Base-by-base conservation (phyloP, 2,329 filamentous ascomycete genomes). In the Xenoacremonium recifei region DNA sequence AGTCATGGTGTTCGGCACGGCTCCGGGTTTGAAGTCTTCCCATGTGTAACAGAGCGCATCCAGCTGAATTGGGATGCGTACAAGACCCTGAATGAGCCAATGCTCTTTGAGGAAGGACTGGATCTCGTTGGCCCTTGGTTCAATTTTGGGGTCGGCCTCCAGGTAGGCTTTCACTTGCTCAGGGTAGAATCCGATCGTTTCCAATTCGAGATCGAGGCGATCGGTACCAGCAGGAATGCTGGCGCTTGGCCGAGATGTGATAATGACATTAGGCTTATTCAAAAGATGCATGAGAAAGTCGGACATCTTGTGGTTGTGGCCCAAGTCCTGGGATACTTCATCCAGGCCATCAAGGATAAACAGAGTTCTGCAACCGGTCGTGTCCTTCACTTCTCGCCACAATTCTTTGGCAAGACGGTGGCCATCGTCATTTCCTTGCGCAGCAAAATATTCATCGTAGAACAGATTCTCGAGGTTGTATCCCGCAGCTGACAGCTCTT, bases 281-380 rank as follows among this genome's bases (percentile, higher is more conserved):
- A 69, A 47, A 17, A 71, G 58, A 4, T 48, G 3, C 11, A 31
- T 9, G 23, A 70, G 50, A 23, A 65, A 57, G 13, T 29, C 4
- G 16, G 19, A 47, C 48, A 55, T 54, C 5, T 50, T 21, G 21
- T 36, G 6, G 7, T 44, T 21, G 2, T 15, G 3, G 3, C 7
- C 29, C 18, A 60, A 34, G 6, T 53, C 50, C 31, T 54, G 35
- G 2, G 53, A 58, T 9, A 71, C 50, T 59, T 74, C 70, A 39
- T 73, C 70, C 11, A 72, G 42, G 5, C 70, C 70, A 48, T 73
- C 69, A 11, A 73, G 59, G 12, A 72, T 33, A 34, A 70, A 68
- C 1, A 73, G 51, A 15, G 60, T 68, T 37, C 39, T 56, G 16
- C n/a, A 29, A 21, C 19, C 21, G 3, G 39, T 40, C 5, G 27